Conservation (phyloP, 2,329 filamentous ascomycete species). For the Cladobotryum mycophilum region DNA sequence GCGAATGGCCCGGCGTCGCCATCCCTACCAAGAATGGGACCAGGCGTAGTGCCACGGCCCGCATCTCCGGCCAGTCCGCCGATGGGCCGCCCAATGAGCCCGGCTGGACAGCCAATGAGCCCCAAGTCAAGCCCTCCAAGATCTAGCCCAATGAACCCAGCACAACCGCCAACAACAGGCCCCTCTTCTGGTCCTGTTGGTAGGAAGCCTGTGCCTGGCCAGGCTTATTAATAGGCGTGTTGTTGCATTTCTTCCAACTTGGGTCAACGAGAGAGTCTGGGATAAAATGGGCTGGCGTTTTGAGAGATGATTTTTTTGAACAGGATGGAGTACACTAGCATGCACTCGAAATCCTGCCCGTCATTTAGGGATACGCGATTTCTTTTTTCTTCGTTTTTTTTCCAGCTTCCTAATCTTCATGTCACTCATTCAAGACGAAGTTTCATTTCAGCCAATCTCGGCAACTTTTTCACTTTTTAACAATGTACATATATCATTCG, state of each 20-base stretch:
- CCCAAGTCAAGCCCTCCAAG: slow-evolving; percentile 39
- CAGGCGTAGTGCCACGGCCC: slow-evolving; percentile 29
- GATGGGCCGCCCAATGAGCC: slow-evolving; percentile 30
- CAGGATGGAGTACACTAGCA: slow-evolving; percentile 17
- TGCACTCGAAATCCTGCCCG: slow-evolving; percentile 19
- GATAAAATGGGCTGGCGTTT: slow-evolving; percentile 25
- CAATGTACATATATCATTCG: slow-evolving; percentile 1
- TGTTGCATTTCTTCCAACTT: slow-evolving; percentile 9
- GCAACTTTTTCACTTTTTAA: slow-evolving; percentile 15
- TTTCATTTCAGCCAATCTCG: not conserved
- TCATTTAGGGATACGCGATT: slow-evolving; percentile 17
- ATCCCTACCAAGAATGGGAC: slow-evolving; percentile 10
- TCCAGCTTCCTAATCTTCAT: not conserved
- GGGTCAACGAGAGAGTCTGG: slow-evolving; percentile 17
- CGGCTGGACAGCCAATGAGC: slow-evolving; percentile 37
- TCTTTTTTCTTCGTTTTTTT: slow-evolving; percentile 12
- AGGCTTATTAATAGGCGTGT: slow-evolving; percentile 35
- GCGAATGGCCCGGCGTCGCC: too few relatives aligned
- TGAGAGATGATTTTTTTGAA: slow-evolving; percentile 14
- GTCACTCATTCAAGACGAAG: not conserved
- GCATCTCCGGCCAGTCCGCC: slow-evolving; percentile 37
- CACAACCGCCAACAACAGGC: slow-evolving; percentile 24
- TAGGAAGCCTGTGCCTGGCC: slow-evolving; percentile 52
- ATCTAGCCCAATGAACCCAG: slow-evolving; percentile 42
- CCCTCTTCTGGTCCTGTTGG: slow-evolving; percentile 38